Conservation (phyloP, 2,329 filamentous ascomycete species). For the Ophiostoma quercus region DNA sequence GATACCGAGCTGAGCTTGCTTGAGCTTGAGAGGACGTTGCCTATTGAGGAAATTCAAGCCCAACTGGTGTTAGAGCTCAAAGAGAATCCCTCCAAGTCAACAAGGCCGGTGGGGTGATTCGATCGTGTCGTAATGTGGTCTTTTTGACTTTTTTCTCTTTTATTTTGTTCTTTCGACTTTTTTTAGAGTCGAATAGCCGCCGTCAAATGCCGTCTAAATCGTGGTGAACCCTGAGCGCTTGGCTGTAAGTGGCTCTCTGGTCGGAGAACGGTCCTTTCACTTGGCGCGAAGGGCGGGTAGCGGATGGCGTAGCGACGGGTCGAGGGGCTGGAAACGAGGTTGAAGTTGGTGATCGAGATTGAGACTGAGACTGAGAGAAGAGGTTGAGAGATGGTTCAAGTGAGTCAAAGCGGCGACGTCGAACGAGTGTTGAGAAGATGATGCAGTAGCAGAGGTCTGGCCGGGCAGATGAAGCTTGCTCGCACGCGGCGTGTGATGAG, state of each 20-base stretch:
- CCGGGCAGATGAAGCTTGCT: not conserved
- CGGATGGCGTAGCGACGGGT: not conserved
- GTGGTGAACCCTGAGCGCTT: conserved; percentile 3
- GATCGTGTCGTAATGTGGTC: not conserved
- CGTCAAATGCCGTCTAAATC: not conserved
- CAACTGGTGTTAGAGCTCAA: not conserved
- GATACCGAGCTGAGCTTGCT: not conserved
- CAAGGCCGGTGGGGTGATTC: not conserved
- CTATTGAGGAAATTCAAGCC: conserved; percentile 7
- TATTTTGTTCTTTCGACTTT: not conserved
- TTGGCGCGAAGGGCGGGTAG: not conserved
- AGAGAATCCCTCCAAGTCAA: not conserved
- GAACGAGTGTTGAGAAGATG: not conserved
- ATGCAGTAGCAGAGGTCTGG: not conserved
- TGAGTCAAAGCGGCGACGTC: not conserved
- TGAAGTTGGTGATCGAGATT: not conserved
- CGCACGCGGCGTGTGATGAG: not conserved
- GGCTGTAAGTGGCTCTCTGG: not conserved
- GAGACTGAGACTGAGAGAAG: not conserved
- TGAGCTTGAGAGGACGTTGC: not conserved
- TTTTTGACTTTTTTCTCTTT: not conserved
- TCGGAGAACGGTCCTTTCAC: not conserved
- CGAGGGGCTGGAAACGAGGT: not conserved
- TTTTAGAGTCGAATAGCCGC: not conserved
- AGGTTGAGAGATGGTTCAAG: not conserved